Evolutionary conservation across 495 filamentous ascomycete species (phyloP), one percentile per base, ranked within the genome.

Genomic region (Apiosordaria backusii): DNA sequence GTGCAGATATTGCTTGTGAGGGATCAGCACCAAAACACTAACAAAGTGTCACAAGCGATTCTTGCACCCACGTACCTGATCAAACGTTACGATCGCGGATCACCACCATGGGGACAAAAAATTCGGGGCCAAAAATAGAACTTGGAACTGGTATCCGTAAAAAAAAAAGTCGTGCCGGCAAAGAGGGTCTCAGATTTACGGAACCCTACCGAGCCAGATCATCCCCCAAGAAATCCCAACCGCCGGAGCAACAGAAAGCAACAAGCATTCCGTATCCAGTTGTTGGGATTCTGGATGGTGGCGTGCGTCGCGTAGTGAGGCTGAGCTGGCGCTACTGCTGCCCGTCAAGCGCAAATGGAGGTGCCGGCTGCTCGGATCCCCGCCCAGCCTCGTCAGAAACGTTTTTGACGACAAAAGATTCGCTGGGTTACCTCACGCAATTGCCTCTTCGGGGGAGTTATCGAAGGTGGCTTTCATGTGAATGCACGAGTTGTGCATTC

Each of bases 321-420:
- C 52, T 55, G 52, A 55, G 52, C 52, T 55, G 52, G 10, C 52
- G 52, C 52, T 55, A 19, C 22, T 55, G 52, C 52, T 55, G 52
- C 19, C 22, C 52, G 19, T 55, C 50, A 54, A 18, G 18, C 16
- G 21, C 50, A 54, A 22, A 55, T 19, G 52, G 19, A 45, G 35
- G n/a, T 23, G 22, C n/a, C 52, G 52, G 52, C 52, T 55, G n/a
- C 52, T 55, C 52, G 52, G 52, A 55, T 55, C 22, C 16, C 52
- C 52, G 19, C 52, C 52, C 52, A 55, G 52, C 52, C 52, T 55
- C 52, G 52, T 55, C 52, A 55, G n/a, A 55, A 4, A 23, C 22
- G 50, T 54, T n/a, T 55, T 45, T 45, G 35, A 45, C 35, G 35
- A 45, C 35, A 9, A 45, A n/a, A 45, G 35, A 45, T 45, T 45